Percentiles rank a stretch among this genome's conserved stretches.
Evolutionary conservation across 768 basidiomycete genomes (phyloP).

Genomic region (Steccherinum ochraceum): DNA sequence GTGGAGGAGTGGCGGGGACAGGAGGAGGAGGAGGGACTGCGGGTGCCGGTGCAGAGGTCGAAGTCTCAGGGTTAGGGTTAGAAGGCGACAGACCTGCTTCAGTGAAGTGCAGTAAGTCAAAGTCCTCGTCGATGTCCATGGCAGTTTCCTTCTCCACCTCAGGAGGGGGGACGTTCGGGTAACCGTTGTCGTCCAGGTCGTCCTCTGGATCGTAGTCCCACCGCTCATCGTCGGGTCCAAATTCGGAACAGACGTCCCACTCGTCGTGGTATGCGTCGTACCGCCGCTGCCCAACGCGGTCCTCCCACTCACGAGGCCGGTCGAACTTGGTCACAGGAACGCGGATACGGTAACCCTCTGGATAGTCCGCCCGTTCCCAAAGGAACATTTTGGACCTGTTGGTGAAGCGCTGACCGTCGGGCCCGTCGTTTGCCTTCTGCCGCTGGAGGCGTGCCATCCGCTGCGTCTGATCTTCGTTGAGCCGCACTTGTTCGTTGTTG

Average conservation of each 20-base stretch:
- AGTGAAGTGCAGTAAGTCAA: too few relatives aligned
- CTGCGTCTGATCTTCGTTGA: background rate
- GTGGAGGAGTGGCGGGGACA: too few relatives aligned
- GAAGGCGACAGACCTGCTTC: too few relatives aligned
- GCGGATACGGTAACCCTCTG: background rate
- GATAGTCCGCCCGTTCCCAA: background rate
- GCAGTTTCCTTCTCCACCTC: too few relatives aligned
- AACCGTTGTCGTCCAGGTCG: too few relatives aligned
- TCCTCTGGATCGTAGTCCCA: background rate
- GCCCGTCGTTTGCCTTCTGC: background rate
- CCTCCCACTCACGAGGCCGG: background rate
- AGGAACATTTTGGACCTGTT: background rate
- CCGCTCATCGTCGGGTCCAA: background rate
- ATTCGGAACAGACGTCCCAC: background rate
- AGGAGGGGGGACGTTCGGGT: too few relatives aligned
- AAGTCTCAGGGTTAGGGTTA: too few relatives aligned
- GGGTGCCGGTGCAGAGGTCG: too few relatives aligned
- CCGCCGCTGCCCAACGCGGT: background rate
- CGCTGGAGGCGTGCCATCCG: background rate
- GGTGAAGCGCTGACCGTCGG: background rate
- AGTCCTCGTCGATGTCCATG: too few relatives aligned
- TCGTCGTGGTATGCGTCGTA: background rate
- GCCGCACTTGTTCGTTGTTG: background rate
- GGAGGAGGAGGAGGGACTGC: too few relatives aligned
- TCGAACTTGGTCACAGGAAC: background rate